A percentile compares a stretch with the other conserved stretches of the same genome.
These are phyloP conservation scores for Epichloe baconii DNA, from an alignment of 2,329 filamentous ascomycete genomes.

Conservation along the genomic window DNA sequence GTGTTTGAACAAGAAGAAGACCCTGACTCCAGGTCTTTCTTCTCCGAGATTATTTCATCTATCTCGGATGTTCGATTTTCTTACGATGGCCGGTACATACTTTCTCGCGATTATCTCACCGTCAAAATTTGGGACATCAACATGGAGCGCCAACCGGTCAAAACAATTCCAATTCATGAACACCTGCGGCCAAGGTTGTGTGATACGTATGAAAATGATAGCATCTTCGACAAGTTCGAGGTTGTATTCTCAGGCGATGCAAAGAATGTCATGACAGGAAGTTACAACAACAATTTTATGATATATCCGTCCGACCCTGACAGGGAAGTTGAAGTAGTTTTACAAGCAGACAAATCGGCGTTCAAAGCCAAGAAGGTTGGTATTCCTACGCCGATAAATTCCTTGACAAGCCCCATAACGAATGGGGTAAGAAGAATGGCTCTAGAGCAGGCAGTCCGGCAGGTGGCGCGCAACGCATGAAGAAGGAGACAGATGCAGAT, in stretches of 20 bases:
- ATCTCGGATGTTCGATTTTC: constrained; percentile 98
- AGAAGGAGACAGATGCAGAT: constrained; percentile 97
- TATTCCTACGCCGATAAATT: constrained; percentile 92
- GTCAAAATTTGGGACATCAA: constrained; percentile 99
- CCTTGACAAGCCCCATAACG: constrained; percentile 59
- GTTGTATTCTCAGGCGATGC: constrained; percentile 97
- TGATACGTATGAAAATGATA: constrained; percentile 98
- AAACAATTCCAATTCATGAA: constrained; percentile 98
- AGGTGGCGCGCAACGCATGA: constrained; percentile 72
- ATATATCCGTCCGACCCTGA: constrained; percentile 95
- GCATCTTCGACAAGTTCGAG: constrained; percentile 99
- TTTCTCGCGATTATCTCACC: constrained; percentile 93
- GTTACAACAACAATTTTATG: constrained; percentile 99
- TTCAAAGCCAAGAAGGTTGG: constrained; percentile 99
- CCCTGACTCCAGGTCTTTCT: constrained; percentile 91
- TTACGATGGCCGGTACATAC: constrained; percentile 88
- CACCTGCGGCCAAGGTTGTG: constrained; percentile 87
- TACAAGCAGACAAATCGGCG: constrained; percentile 96
- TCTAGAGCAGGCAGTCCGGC: constrained; percentile 83
- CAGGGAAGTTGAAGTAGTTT: constrained; percentile 91
- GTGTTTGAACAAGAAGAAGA: constrained; percentile 99
- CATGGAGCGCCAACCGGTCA: constrained; percentile 94
- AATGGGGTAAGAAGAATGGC: constrained; percentile 72
- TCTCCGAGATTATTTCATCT: constrained; percentile 98
- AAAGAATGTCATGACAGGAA: constrained; percentile 99